Conservation (phyloP, 2,329 filamentous ascomycete genomes). For the Sordariomycetes sp. region DNA sequence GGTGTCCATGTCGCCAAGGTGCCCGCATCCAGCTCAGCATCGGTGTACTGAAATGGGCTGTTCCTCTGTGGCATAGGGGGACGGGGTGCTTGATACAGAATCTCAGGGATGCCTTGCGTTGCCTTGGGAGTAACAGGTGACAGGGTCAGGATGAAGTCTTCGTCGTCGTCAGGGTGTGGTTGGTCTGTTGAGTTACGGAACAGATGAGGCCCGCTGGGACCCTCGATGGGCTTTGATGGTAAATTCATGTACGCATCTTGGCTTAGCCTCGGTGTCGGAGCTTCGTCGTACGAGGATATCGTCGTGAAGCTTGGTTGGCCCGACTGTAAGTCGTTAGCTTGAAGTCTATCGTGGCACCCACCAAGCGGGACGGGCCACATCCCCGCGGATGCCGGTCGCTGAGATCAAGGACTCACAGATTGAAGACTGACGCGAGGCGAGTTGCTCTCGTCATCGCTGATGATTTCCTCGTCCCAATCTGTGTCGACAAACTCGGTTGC, state of each 20-base stretch:
- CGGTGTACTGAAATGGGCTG: constrained; percentile 48
- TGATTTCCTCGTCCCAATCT: constrained; percentile 59
- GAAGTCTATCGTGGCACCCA: neutral
- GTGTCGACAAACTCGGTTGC: constrained; percentile 73
- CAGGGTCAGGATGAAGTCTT: constrained; percentile 51
- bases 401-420: constrained; percentile 48
- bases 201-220: constrained; percentile 77
- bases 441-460: constrained; percentile 53
- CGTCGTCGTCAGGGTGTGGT: constrained; percentile 30
- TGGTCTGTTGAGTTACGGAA: constrained; percentile 65
- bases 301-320: constrained; percentile 74
- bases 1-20: constrained; percentile 61
- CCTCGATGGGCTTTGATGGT: constrained; percentile 58
- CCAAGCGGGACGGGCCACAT: neutral
- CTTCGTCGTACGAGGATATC: constrained; percentile 78
- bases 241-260: constrained; percentile 46
- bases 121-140: constrained; percentile 66
- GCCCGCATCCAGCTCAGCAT: constrained; percentile 46
- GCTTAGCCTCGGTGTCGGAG: constrained; percentile 65
- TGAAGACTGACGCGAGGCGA: constrained; percentile 60
- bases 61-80: constrained; percentile 21
- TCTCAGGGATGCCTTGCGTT: constrained; percentile 22
- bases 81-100: constrained; percentile 6
- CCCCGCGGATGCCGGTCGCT: neutral
- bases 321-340: constrained; percentile 34